These are phyloP conservation scores for Petunia hybrid DNA, from an alignment of 305 asterid genomes.

Conservation along the genomic window DNA sequence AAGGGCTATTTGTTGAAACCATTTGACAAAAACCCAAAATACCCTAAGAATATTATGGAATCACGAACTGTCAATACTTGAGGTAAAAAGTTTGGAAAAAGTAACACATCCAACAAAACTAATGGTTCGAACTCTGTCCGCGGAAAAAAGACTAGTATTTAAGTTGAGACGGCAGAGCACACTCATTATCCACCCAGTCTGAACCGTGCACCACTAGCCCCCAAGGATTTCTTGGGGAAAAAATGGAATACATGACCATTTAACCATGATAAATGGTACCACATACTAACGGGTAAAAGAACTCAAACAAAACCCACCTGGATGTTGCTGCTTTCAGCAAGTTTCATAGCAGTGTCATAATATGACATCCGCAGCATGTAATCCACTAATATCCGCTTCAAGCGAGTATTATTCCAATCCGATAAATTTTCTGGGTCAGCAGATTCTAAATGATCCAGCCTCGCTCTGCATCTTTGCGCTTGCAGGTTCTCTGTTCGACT, in stretches of 20 bases:
- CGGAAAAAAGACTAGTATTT: too few species aligned
- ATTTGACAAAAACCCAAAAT: not conserved
- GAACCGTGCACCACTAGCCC: too few species aligned
- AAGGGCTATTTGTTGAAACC: not conserved
- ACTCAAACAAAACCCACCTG: constrained; percentile 55
- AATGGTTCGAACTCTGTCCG: too few species aligned
- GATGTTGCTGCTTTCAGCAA: constrained; percentile 83
- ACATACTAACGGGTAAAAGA: not conserved
- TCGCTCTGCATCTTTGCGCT: constrained; percentile 86
- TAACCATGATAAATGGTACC: not conserved
- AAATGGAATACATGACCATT: constrained; percentile 16
- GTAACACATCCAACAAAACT: not conserved
- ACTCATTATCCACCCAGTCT: too few species aligned
- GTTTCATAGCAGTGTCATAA: constrained; percentile 82
- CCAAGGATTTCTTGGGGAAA: not conserved
- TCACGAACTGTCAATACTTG: not conserved
- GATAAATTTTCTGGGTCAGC: constrained; percentile 73
- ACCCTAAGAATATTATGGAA: not conserved
- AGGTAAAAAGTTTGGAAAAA: not conserved
- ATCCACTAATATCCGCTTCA: constrained; percentile 89
- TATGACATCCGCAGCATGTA: constrained; percentile 98
- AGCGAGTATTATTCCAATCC: constrained; percentile 71
- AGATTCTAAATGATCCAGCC: constrained; percentile 87
- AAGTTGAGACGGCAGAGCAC: too few species aligned
- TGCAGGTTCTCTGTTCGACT: constrained; percentile 79